These are phyloP conservation scores for Aspergillus kassunensis DNA, from an alignment of 495 filamentous ascomycete genomes.

Conservation along the genomic window DNA sequence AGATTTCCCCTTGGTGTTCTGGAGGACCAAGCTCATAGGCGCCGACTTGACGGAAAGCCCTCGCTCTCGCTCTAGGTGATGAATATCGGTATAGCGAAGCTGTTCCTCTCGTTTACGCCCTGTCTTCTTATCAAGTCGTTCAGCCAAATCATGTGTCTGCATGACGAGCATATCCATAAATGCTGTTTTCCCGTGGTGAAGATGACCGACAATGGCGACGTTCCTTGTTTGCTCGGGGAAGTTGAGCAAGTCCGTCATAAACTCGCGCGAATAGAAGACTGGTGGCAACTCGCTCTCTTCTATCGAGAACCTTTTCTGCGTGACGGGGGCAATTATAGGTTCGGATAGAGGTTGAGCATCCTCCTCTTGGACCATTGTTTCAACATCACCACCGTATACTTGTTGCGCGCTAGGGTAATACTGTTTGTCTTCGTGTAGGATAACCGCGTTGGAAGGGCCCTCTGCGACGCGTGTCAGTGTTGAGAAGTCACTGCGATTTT, in stretches of 20 bases:
- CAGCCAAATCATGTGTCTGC: constrained; percentile 85
- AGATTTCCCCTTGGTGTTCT: constrained; percentile 87
- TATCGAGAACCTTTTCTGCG: constrained; percentile 92
- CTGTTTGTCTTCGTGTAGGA: constrained; percentile 98
- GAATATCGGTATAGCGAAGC: constrained; percentile 89
- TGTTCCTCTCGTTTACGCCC: constrained; percentile 86
- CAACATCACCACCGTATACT: constrained; percentile 89
- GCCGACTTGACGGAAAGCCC: constrained; percentile 92
- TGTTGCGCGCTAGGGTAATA: constrained; percentile 97
- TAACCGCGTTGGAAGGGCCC: constrained; percentile 92
- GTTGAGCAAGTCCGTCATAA: constrained; percentile 95
- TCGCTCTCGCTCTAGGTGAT: constrained; percentile 81
- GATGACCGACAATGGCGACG: constrained; percentile 83
- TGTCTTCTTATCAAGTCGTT: constrained; percentile 68
- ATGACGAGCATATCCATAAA: constrained; percentile 98
- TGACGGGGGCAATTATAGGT: constrained; percentile 89
- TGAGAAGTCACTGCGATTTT: background rate
- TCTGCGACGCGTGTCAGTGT: constrained; percentile 48
- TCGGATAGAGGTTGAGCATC: constrained; percentile 89
- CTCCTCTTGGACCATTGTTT: constrained; percentile 94
- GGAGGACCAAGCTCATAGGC: constrained; percentile 90
- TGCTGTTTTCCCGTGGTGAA: constrained; percentile 97
- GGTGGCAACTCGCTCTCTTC: constrained; percentile 87
- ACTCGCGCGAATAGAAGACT: constrained; percentile 79
- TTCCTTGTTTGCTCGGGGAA: constrained; percentile 93